A percentile compares a stretch with the other conserved stretches of the same genome.
Evolutionary conservation across 768 basidiomycete species (phyloP).

Genomic region (Mycena haematopus): DNA sequence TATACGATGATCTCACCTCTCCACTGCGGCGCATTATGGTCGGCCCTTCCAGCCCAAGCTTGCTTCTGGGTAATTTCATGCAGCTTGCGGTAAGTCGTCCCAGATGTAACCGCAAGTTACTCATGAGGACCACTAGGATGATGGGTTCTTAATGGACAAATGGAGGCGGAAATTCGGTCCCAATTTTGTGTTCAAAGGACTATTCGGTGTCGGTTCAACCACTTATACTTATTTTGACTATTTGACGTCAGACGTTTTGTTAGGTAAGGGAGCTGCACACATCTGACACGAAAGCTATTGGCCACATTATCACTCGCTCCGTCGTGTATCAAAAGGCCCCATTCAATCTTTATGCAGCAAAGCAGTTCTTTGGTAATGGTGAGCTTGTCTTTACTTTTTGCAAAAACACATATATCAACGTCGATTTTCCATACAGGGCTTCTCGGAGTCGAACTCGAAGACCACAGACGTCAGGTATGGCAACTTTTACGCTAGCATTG

Average conservation of each 20-base stretch:
- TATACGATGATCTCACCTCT: slow-evolving; percentile 31
- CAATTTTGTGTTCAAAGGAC: slow-evolving; percentile 38
- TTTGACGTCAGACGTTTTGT: background rate
- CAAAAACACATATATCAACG: background rate
- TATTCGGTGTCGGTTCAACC: slow-evolving; percentile 41
- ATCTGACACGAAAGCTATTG: slow-evolving; percentile 52
- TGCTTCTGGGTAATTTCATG: slow-evolving; percentile 42
- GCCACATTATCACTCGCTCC: slow-evolving; percentile 52
- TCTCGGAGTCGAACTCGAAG: slow-evolving; percentile 42
- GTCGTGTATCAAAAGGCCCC: slow-evolving; percentile 46
- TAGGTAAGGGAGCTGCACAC: slow-evolving; percentile 48
- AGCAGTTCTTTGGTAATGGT: background rate
- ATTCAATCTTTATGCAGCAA: background rate
- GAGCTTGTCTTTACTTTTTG: background rate
- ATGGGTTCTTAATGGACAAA: slow-evolving; percentile 34
- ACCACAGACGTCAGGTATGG: slow-evolving; percentile 48
- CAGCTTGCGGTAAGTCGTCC: slow-evolving; percentile 31
- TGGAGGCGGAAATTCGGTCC: slow-evolving; percentile 48
- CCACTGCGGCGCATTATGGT: slow-evolving; percentile 40
- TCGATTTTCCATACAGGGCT: slow-evolving; percentile 36
- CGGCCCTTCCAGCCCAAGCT: slow-evolving; percentile 42
- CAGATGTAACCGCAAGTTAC: background rate
- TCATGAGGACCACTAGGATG: slow-evolving; percentile 29
- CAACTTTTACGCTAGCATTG: background rate
- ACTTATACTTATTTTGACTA: background rate